Evolutionary conservation across 805 yeast genomes (phyloP), one percentile per base, ranked within the genome.

Genomic region (Barnettozyma californica): DNA sequence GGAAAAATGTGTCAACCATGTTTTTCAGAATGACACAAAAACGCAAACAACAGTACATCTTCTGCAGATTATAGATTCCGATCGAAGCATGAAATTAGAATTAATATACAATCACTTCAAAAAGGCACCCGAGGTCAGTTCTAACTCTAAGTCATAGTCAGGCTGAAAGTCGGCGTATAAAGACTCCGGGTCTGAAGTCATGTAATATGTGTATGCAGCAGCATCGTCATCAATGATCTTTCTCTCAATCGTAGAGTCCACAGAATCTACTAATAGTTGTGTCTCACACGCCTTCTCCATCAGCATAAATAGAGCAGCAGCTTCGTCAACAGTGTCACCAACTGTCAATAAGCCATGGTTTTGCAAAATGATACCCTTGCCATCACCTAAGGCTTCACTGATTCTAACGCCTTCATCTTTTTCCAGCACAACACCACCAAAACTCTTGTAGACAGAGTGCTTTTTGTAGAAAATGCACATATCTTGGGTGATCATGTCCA

Each of bases 401-500:
- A 84, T 74, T 41, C 72, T 74, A 41, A 63, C 58, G 26, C 90
- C 90, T 62, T 84, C 91, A 44, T 74, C 78, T 20, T 67, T 70
- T 55, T 82, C 86, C 25, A 84, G 56, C 0, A 89, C 95, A 48
- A 87, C 87, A 36, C 95, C 95, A 27, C 94, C 94, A 64, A 85
- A 86, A 60, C 79, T 77, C 18, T 59, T 50, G 65, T 84, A 84
- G 4, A 87, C 90, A 1, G 81, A 65, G 53, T 85, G 94, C 43
- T 70, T 68, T 33, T 81, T 77, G 71, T 83, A 82, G 56, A 87
- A 78, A 10, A 73, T 68, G 63, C 91, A 84, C 4, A 71, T 84
- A 57, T 87, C 95, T 68, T 87, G 95, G 67, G 81, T 85, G 52
- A 87, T 59, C 94, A 87, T 87, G 51, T 85, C 91, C 53, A 87